A percentile compares a stretch with the other conserved stretches of the same genome.
phyloP scores from a whole-genome alignment of 1,284 basidiomycete genomes.

The Pascua guehoae region DNA sequence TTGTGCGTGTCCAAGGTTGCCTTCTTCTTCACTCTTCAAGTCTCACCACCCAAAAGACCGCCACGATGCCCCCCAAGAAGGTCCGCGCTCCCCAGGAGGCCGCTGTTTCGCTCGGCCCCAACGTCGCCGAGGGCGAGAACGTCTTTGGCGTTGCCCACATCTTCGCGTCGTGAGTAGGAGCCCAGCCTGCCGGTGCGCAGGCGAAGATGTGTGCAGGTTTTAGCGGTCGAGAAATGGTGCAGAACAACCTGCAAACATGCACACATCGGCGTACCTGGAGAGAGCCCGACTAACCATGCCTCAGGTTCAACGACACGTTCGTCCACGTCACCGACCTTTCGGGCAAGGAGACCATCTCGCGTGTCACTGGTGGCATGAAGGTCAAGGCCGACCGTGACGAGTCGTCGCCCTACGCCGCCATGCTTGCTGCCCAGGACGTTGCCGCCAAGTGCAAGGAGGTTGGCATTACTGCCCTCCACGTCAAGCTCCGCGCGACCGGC shows the following conservation, averaged over 20 bases:
- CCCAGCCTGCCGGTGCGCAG: too few relatives aligned
- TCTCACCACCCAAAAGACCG: background rate
- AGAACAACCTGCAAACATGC: background rate
- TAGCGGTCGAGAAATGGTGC: background rate
- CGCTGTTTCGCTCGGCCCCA: slow-evolving; percentile 84
- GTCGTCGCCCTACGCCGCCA: slow-evolving; percentile 96
- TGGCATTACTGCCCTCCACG: slow-evolving; percentile 85
- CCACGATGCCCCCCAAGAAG: slow-evolving; percentile 48
- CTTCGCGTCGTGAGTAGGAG: slow-evolving; percentile 67
- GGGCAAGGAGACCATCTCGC: slow-evolving; percentile 97
- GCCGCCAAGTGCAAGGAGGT: slow-evolving; percentile 96
- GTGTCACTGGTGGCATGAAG: slow-evolving; percentile 99
- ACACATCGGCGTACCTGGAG: background rate
- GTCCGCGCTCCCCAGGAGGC: slow-evolving; percentile 63
- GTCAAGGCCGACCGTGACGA: slow-evolving; percentile 99
- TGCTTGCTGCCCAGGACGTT: slow-evolving; percentile 98
- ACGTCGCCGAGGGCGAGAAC: slow-evolving; percentile 90
- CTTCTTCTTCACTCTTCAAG: background rate
- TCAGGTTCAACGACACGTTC: slow-evolving; percentile 95
- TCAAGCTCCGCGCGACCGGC: slow-evolving; percentile 94
- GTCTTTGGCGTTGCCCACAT: slow-evolving; percentile 96
- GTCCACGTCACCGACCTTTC: slow-evolving; percentile 99
- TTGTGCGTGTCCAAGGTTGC: background rate
- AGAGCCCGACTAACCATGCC: background rate
- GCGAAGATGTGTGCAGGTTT: background rate